A percentile compares a stretch with the other conserved stretches of the same genome.
These are phyloP conservation scores for Populus hybrid DNA, from an alignment of 441 rosid genomes.

Conservation along the genomic window DNA sequence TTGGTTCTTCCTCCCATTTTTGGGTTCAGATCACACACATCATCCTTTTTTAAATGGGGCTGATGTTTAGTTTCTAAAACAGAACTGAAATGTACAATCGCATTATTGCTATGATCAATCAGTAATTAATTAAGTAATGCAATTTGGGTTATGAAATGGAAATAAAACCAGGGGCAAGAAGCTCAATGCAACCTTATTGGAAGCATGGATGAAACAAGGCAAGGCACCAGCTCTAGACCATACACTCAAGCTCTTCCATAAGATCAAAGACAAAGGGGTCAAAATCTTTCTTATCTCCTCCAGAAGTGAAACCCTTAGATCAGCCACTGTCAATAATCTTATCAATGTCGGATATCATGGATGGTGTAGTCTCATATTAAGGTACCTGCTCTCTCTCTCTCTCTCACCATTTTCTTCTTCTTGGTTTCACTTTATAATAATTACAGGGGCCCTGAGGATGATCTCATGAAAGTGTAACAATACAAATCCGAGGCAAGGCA, in stretches of 20 bases:
- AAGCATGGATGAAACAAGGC: slow-evolving; percentile 57
- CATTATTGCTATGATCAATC: too few species aligned
- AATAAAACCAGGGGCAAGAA: slow-evolving; percentile 52
- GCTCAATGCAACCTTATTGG: slow-evolving; percentile 48
- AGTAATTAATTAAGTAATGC: neutral
- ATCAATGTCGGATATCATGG: slow-evolving; percentile 81
- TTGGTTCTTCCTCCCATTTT: too few species aligned
- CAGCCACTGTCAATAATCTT: slow-evolving; percentile 75
- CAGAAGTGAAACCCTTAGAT: slow-evolving; percentile 63
- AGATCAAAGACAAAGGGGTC: slow-evolving; percentile 55
- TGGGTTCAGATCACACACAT: too few species aligned
- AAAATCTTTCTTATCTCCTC: slow-evolving; percentile 78
- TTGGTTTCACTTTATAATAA: neutral
- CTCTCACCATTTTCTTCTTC: neutral
- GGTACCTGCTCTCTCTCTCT: slow-evolving; percentile 29
- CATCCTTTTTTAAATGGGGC: too few species aligned
- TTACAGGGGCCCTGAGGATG: slow-evolving; percentile 63
- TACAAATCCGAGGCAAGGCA: slow-evolving; percentile 66
- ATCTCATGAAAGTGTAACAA: slow-evolving; percentile 49
- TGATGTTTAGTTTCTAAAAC: too few species aligned
- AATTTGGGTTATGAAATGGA: neutral
- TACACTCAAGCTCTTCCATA: slow-evolving; percentile 52
- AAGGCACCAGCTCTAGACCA: slow-evolving; percentile 69
- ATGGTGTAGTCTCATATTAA: slow-evolving; percentile 66
- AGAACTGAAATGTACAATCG: too few species aligned